Conservation (phyloP, 2,329 filamentous ascomycete species). For the Phyllachora maydis region DNA sequence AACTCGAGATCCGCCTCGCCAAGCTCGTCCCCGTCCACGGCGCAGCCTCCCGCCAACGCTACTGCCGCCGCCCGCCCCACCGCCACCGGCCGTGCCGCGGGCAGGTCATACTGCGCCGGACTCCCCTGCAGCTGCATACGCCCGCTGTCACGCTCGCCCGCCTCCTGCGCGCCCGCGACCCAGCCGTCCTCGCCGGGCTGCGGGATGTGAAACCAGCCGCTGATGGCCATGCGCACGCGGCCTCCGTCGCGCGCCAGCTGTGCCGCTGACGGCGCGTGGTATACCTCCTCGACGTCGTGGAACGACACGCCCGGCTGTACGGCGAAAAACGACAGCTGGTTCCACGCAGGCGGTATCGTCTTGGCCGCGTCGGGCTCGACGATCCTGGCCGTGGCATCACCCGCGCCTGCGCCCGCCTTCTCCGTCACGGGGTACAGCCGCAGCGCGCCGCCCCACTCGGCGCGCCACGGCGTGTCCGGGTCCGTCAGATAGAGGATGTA, state of each 20-base stretch:
- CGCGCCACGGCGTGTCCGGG: slow-evolving; percentile 75
- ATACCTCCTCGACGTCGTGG: slow-evolving; percentile 97
- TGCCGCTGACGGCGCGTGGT: slow-evolving; percentile 40
- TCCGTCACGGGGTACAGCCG: slow-evolving; percentile 60
- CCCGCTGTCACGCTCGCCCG: slow-evolving; percentile 72
- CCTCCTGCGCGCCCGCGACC: slow-evolving; percentile 71
- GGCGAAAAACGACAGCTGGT: slow-evolving; percentile 94
- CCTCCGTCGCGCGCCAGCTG: slow-evolving; percentile 49
- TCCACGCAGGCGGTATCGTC: slow-evolving; percentile 84
- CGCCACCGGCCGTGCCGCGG: slow-evolving; percentile 37
- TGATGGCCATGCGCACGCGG: slow-evolving; percentile 88
- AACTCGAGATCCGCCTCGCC: slow-evolving; percentile 73
- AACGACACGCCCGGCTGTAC: slow-evolving; percentile 98
- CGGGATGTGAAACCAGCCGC: slow-evolving; percentile 97
- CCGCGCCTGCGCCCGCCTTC: slow-evolving; percentile 39
- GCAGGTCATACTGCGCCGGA: slow-evolving; percentile 72
- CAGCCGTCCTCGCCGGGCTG: slow-evolving; percentile 88
- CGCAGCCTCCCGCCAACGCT: slow-evolving; percentile 26
- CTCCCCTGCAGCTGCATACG: slow-evolving; percentile 85
- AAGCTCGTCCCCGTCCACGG: slow-evolving; percentile 35
- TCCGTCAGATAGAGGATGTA: slow-evolving; percentile 95
- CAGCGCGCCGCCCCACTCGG: slow-evolving; percentile 82
- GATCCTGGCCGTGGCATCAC: slow-evolving; percentile 58
- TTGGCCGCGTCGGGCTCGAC: slow-evolving; percentile 62
- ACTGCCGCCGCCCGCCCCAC: slow-evolving; percentile 16